These are phyloP conservation scores for Cryphonectria naterciae DNA, from an alignment of 2,329 filamentous ascomycete genomes.

Conservation along the genomic window DNA sequence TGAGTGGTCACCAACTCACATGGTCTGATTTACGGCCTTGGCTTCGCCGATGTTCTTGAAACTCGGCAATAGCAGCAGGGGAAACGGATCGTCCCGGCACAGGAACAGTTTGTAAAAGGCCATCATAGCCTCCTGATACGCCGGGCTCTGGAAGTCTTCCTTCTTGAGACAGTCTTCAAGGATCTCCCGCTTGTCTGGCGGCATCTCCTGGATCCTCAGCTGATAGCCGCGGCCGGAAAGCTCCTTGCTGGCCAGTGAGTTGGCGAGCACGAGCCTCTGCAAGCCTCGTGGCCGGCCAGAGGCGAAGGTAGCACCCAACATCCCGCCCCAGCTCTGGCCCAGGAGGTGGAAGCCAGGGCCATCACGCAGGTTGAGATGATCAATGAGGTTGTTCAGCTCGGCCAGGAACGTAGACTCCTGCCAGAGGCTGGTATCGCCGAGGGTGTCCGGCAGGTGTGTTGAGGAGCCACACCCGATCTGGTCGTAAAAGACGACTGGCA, in stretches of 20 bases:
- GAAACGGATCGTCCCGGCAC: slow-evolving; percentile 13
- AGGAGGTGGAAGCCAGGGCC: slow-evolving; percentile 25
- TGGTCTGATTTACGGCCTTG: slow-evolving; percentile 7
- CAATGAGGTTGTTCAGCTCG: slow-evolving; percentile 34
- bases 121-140: slow-evolving; percentile 11
- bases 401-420: slow-evolving; percentile 33
- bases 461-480: slow-evolving; percentile 54
- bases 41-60: slow-evolving; percentile 14
- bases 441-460: slow-evolving; percentile 50
- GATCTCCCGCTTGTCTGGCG: background rate
- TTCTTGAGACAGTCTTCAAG: slow-evolving; percentile 4
- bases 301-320: slow-evolving; percentile 13
- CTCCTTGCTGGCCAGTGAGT: slow-evolving; percentile 37
- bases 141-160: slow-evolving; percentile 2
- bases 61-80: background rate
- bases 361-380: slow-evolving; percentile 27
- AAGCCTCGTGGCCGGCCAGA: slow-evolving; percentile 30
- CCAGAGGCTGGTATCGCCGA: slow-evolving; percentile 32
- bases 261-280: slow-evolving; percentile 36
- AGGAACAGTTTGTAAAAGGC: slow-evolving; percentile 19
- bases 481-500: slow-evolving; percentile 56
- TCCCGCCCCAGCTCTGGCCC: slow-evolving; percentile 20
- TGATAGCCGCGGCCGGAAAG: slow-evolving; percentile 3
- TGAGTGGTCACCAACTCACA: slow-evolving; percentile 9
- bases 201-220: slow-evolving; percentile 11